phyloP scores from a whole-genome alignment of 352 stramenopile genomes.

The Phytophthora citrophthora region DNA sequence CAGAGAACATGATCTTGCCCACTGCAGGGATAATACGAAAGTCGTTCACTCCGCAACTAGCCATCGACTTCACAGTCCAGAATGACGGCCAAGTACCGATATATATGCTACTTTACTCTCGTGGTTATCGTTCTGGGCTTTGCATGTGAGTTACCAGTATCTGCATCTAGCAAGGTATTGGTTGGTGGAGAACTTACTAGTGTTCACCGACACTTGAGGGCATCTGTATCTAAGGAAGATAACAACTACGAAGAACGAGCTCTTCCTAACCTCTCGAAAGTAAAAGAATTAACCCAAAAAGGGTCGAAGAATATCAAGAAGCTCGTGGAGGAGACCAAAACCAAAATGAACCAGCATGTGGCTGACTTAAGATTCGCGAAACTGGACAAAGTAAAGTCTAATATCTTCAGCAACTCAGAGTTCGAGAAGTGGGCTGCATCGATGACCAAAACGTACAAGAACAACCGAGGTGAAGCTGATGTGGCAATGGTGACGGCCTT shows the following conservation, averaged over 20 bases:
- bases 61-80: too few species aligned
- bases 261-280: neutral
- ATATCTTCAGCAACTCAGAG: neutral
- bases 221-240: neutral
- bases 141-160: neutral
- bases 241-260: neutral
- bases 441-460: neutral
- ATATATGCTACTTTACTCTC: too few species aligned
- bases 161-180: neutral
- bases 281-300: neutral
- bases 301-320: conserved; percentile 7
- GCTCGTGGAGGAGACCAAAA: neutral
- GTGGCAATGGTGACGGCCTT: neutral
- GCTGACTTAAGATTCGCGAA: neutral
- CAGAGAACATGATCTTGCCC: too few species aligned
- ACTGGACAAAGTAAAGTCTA: neutral
- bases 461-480: neutral
- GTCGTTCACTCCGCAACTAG: too few species aligned
- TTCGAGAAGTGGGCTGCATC: neutral
- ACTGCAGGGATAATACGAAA: too few species aligned
- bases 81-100: too few species aligned
- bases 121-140: too few species aligned
- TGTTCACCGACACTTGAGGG: neutral
- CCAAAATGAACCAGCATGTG: neutral
- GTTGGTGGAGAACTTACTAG: neutral